phyloP scores from a whole-genome alignment of 2,329 filamentous ascomycete species.

The Corniculantispora saksenae region DNA sequence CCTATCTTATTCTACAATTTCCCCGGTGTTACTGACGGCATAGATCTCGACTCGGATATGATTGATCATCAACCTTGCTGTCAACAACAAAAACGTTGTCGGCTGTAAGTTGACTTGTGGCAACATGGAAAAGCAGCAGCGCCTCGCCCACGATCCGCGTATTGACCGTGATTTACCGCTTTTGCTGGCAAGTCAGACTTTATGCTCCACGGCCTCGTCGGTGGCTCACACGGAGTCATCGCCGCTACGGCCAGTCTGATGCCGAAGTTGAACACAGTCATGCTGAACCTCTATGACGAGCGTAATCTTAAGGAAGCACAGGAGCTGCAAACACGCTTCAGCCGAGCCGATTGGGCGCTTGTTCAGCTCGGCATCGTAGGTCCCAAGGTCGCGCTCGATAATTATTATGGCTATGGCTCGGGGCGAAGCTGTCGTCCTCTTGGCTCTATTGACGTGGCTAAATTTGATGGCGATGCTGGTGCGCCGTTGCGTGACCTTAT shows the following conservation, averaged over 20 bases:
- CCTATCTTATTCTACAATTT: conserved; percentile 69
- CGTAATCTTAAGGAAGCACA: conserved; percentile 37
- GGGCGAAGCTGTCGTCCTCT: conserved; percentile 31
- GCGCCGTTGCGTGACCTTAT: conserved; percentile 23
- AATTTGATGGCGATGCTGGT: conserved; percentile 27
- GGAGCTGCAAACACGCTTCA: conserved; percentile 36
- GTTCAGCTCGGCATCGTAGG: conserved; percentile 32
- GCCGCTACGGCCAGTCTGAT: conserved; percentile 43
- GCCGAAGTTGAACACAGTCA: conserved; percentile 37
- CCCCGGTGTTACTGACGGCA: conserved; percentile 59
- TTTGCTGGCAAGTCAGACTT: conserved; percentile 44
- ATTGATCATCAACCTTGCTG: conserved; percentile 57
- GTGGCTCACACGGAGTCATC: conserved; percentile 41
- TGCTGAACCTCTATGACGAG: conserved; percentile 36
- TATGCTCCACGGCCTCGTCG: conserved; percentile 42
- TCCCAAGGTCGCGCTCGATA: conserved; percentile 29
- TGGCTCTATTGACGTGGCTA: conserved; percentile 24
- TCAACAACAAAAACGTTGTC: conserved; percentile 56
- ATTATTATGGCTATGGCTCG: conserved; percentile 25
- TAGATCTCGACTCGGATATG: conserved; percentile 62
- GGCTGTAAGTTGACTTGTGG: conserved; percentile 67
- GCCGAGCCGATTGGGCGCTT: conserved; percentile 32
- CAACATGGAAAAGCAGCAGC: conserved; percentile 63
- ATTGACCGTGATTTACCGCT: conserved; percentile 34
- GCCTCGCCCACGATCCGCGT: conserved; percentile 45